Base-by-base conservation (phyloP, 805 yeast genomes). In the Komagataella kurtzmanii region DNA sequence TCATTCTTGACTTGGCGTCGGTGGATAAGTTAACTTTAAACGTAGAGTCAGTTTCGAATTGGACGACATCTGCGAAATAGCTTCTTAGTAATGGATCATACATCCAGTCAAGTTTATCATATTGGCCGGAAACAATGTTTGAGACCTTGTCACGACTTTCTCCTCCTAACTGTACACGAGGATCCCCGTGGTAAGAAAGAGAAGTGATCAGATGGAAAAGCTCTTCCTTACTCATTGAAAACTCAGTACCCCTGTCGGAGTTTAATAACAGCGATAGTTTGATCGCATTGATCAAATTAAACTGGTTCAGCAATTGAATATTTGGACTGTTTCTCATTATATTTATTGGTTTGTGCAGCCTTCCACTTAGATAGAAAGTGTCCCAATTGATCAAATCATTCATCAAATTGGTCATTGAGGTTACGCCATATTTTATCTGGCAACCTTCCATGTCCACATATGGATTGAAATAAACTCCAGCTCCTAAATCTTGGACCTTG, bases 391-490 rank as follows among this genome's bases (percentile, higher is more conserved):
- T 71, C 24, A 93, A 68, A 66, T 93, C 99, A 44, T 71, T 71
- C 44, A 81, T 65, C 18, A 88, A 66, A 7, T 74, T 74, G 19
- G 77, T 75, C 55, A 77, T 72, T 3, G 88, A 80, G 1, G 89
- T 83, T 10, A 89, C 83, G 12, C 99, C 99, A 62, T 93, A 93
- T 62, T 93, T 93, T 47, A 91, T 78, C 8, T 44, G 40, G 12
- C 17, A 14, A 14, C 23, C 19, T 52, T 64, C 61, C 51, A 89
- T 72, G 47, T 76, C 73, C 6, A 87, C 88, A 65, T 77, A 93
- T 3, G 99, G 98, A 62, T 93, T 93, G 72, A 88, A 93, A 65
- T 91, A 93, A 3, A 91, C 85, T 6, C 97, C 97, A 0, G 96
- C 93, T 1, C 96, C 97, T 17, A 77, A 56, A 43, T 79, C 76